Conservation (phyloP, 805 yeast genomes). For the Huiozyma naganishii region DNA sequence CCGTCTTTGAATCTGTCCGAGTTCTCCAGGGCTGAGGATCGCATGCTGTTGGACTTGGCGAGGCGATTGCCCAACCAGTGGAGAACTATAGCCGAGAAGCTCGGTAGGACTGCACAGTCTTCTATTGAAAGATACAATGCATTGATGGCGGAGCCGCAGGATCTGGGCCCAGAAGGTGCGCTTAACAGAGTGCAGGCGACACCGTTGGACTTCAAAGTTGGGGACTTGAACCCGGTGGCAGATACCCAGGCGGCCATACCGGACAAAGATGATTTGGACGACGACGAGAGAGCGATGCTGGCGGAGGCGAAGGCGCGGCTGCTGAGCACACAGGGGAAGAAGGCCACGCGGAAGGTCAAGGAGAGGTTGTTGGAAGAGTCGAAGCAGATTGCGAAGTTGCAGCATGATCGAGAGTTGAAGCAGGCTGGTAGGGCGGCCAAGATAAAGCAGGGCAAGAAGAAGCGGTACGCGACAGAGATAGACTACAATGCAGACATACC, state of each 20-base stretch:
- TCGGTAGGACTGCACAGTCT: slow-evolving; percentile 79
- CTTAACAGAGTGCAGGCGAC: neutral
- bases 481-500: slow-evolving; percentile 82
- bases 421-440: slow-evolving; percentile 59
- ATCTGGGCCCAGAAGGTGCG: slow-evolving; percentile 1
- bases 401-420: slow-evolving; percentile 70
- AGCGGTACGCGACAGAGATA: slow-evolving; percentile 45
- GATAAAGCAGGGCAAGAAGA: slow-evolving; percentile 40
- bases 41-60: slow-evolving; percentile 52
- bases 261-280: slow-evolving; percentile 69
- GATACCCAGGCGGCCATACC: slow-evolving; percentile 77
- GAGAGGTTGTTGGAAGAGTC: slow-evolving; percentile 77
- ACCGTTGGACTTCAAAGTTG: slow-evolving; percentile 26
- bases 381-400: slow-evolving; percentile 60
- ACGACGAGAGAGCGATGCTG: slow-evolving; percentile 83
- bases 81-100: slow-evolving; percentile 74
- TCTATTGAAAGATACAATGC: slow-evolving; percentile 78
- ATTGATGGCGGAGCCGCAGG: slow-evolving; percentile 31
- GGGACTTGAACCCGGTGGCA: slow-evolving; percentile 57
- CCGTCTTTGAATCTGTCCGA: slow-evolving; percentile 54
- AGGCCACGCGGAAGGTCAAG: slow-evolving; percentile 81
- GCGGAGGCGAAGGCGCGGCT: slow-evolving; percentile 90
- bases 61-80: slow-evolving; percentile 82
- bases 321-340: slow-evolving; percentile 88
- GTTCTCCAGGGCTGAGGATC: slow-evolving; percentile 76